Evolutionary conservation across 2,329 filamentous ascomycete species (phyloP).

Genomic region (Cercospora nicotianae): DNA sequence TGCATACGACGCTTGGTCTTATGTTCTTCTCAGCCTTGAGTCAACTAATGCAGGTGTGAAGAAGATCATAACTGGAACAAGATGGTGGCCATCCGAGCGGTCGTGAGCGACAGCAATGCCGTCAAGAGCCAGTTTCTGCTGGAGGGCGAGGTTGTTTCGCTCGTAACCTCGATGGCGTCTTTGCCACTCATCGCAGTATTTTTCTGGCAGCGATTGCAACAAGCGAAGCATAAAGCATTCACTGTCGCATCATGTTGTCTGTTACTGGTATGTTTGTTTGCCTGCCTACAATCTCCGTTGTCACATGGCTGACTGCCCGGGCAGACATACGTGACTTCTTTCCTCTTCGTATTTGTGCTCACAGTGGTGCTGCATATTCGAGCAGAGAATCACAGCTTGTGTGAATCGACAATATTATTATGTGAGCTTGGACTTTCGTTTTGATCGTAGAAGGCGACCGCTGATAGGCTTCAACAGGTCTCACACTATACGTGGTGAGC

Average conservation of each 20-base stretch:
- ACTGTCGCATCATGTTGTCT: slow-evolving; percentile 23
- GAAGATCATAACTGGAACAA: background rate
- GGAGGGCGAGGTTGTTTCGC: slow-evolving; percentile 19
- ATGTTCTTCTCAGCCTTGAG: background rate
- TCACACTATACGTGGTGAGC: slow-evolving; percentile 24
- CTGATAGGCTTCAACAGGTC: slow-evolving; percentile 12
- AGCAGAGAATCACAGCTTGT: slow-evolving; percentile 12
- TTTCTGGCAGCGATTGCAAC: slow-evolving; percentile 17
- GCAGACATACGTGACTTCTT: slow-evolving; percentile 23
- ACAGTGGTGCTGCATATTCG: slow-evolving; percentile 25
- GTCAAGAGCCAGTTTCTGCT: slow-evolving; percentile 15
- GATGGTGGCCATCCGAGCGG: slow-evolving; percentile 9
- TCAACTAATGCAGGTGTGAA: background rate
- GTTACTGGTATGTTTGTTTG: slow-evolving; percentile 14
- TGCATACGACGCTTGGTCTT: background rate
- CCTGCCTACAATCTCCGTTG: no score
- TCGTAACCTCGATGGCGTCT: slow-evolving; percentile 14
- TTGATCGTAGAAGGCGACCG: background rate
- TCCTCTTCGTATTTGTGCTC: slow-evolving; percentile 26
- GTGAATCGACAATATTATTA: slow-evolving; percentile 21
- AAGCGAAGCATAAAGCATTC: slow-evolving; percentile 15
- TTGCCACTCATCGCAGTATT: slow-evolving; percentile 22
- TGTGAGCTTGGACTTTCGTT: slow-evolving; percentile 9
- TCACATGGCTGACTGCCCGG: background rate
- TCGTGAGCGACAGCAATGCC: slow-evolving; percentile 15